Evolutionary conservation across 225 moss, liverwort and hornwort genomes (phyloP).

Genomic region (Antitrichia curtipendula): DNA sequence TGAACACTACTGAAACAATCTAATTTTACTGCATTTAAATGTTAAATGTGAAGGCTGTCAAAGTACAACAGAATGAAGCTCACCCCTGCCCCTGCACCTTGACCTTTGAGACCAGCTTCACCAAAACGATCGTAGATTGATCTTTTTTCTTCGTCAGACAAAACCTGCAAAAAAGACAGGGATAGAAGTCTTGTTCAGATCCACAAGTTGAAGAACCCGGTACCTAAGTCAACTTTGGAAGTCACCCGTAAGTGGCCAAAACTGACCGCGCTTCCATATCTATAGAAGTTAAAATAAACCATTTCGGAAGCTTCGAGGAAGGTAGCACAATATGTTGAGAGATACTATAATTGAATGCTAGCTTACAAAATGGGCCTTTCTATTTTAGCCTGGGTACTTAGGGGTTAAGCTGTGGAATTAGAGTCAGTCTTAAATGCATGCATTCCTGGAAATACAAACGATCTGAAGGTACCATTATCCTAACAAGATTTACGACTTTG

Average conservation of each 20-base stretch:
- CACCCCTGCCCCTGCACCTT: conserved; percentile 83
- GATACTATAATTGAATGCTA: neutral
- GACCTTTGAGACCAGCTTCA: conserved; percentile 92
- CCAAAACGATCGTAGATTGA: conserved; percentile 88
- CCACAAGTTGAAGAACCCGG: neutral
- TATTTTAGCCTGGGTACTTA: too few relatives aligned
- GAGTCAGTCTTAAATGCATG: neutral
- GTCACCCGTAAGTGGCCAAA: neutral
- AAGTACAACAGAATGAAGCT: neutral
- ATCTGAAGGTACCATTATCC: neutral
- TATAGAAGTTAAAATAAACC: neutral
- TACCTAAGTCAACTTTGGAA: neutral
- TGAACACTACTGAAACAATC: neutral
- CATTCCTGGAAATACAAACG: neutral
- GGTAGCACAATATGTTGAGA: neutral
- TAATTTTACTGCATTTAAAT: neutral
- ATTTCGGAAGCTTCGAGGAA: neutral
- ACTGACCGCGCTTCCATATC: neutral
- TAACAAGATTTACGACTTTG: neutral
- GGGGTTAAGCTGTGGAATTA: neutral
- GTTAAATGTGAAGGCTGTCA: neutral
- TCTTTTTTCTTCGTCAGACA: conserved; percentile 91
- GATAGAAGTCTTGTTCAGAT: neutral
- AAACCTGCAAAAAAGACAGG: conserved; percentile 30
- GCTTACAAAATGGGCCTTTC: neutral